These are phyloP conservation scores for Xylariaceae sp. DNA, from an alignment of 2,329 filamentous ascomycete genomes.

Conservation along the genomic window DNA sequence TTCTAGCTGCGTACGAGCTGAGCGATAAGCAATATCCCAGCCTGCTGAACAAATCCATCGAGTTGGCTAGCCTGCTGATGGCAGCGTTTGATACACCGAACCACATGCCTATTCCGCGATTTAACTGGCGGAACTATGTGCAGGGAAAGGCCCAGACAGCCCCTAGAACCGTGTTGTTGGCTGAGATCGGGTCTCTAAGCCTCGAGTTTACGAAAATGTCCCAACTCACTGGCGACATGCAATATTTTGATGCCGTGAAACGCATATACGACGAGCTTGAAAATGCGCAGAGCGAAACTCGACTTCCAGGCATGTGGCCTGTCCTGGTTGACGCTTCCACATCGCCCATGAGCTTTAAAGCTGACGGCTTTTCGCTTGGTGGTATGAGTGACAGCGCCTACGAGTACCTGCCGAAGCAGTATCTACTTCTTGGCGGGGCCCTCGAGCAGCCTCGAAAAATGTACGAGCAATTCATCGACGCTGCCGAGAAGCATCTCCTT, in stretches of 20 bases:
- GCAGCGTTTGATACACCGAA: constrained; percentile 65
- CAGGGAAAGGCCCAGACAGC: constrained; percentile 44
- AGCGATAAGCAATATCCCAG: constrained; percentile 49
- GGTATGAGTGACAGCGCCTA: constrained; percentile 56
- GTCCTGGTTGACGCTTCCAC: constrained; percentile 48
- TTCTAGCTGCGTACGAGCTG: constrained; percentile 66
- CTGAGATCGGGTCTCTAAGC: constrained; percentile 55
- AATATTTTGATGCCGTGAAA: constrained; percentile 59
- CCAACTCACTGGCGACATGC: constrained; percentile 56
- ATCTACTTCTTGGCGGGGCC: constrained; percentile 61
- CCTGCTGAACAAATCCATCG: constrained; percentile 58
- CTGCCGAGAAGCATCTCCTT: constrained; percentile 44
- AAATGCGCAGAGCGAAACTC: constrained; percentile 48
- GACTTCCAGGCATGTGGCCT: constrained; percentile 61
- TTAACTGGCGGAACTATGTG: constrained; percentile 54
- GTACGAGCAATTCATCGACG: constrained; percentile 43
- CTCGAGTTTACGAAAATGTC: constrained; percentile 63
- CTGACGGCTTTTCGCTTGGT: constrained; percentile 53
- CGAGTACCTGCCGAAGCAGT: constrained; percentile 64
- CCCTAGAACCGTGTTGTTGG: constrained; percentile 37
- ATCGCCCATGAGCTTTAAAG: constrained; percentile 51
- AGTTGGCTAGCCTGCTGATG: constrained; percentile 62
- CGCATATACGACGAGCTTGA: constrained; percentile 55
- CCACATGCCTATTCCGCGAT: constrained; percentile 59
- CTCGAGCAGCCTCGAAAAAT: constrained; percentile 47